These are phyloP conservation scores for Flammula alnicola DNA, from an alignment of 1,284 basidiomycete genomes.

Conservation along the genomic window DNA sequence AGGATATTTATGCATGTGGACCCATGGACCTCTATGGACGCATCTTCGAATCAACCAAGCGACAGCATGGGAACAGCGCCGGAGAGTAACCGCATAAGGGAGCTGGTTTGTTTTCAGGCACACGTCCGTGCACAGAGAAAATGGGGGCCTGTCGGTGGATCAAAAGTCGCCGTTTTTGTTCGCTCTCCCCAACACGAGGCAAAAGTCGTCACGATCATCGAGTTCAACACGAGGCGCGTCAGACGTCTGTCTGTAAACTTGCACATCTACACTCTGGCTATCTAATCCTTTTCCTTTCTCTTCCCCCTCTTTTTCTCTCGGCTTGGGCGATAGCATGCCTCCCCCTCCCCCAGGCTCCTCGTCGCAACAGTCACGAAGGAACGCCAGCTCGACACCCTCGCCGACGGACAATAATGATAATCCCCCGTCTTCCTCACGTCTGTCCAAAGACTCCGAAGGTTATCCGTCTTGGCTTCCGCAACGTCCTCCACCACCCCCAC, in stretches of 20 bases:
- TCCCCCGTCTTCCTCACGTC: conserved; percentile 19
- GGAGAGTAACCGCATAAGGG: conserved; percentile 13
- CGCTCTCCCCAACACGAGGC: conserved; percentile 22
- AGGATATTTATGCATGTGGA: conserved; percentile 8
- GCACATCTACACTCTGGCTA: conserved; percentile 11
- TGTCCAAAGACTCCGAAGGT: conserved; percentile 54
- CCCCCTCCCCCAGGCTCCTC: conserved; percentile 19
- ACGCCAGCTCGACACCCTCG: conserved; percentile 13
- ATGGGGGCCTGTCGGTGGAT: conserved; percentile 8
- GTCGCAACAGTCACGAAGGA: conserved; percentile 9
- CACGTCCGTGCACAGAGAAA: conserved; percentile 16
- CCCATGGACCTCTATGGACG: neutral
- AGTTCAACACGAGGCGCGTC: conserved; percentile 24
- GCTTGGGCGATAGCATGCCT: conserved; percentile 14
- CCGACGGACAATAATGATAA: conserved; percentile 17
- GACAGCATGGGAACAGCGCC: conserved; percentile 15
- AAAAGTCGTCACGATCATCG: conserved; percentile 18
- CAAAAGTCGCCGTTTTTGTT: conserved; percentile 15
- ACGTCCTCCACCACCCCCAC: conserved; percentile 75
- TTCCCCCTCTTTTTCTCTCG: conserved; percentile 6
- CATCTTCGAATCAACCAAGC: conserved; percentile 4
- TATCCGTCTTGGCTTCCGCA: conserved; percentile 83
- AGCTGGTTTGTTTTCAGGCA: conserved; percentile 21
- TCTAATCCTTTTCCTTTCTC: conserved; percentile 18
- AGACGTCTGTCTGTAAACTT: conserved; percentile 14